Evolutionary conservation across 768 basidiomycete genomes (phyloP).

Genomic region (Glaciozyma martinii): DNA sequence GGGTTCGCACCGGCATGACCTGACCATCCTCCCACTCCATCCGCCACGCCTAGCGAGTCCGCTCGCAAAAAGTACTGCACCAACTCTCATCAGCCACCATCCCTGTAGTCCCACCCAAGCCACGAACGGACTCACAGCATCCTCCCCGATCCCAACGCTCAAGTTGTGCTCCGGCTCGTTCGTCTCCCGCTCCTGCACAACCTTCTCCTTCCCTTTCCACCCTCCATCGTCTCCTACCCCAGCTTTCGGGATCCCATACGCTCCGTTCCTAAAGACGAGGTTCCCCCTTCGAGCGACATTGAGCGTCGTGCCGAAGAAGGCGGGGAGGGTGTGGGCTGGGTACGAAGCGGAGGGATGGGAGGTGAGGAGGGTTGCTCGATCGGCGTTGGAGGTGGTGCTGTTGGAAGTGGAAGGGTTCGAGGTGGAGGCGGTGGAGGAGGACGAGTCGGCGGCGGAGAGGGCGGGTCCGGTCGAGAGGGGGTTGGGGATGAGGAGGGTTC

Average conservation of each 20-base stretch:
- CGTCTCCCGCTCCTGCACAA: constrained; percentile 10
- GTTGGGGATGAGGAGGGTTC: background rate
- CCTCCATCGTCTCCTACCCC: constrained; percentile 33
- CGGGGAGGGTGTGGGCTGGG: constrained; percentile 20
- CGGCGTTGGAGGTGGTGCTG: constrained; percentile 36
- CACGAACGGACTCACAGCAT: constrained; percentile 45
- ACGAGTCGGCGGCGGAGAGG: background rate
- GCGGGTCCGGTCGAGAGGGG: background rate
- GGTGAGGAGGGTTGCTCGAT: constrained; percentile 33
- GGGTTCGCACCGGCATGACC: constrained; percentile 45
- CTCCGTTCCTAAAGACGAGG: constrained; percentile 63
- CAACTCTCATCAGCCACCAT: background rate
- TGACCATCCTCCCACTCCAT: constrained; percentile 89
- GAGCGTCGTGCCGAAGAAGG: constrained; percentile 34
- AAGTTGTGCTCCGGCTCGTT: constrained; percentile 17
- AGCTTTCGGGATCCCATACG: constrained; percentile 73
- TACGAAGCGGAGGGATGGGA: constrained; percentile 10
- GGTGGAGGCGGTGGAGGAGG: constrained; percentile 39
- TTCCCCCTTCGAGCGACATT: constrained; percentile 36
- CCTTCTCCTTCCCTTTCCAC: constrained; percentile 7
- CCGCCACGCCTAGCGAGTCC: constrained; percentile 86
- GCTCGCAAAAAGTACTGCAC: constrained; percentile 41
- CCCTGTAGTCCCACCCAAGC: background rate
- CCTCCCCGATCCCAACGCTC: constrained; percentile 62
- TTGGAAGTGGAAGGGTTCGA: constrained; percentile 38